Base-by-base conservation (phyloP, 2,329 filamentous ascomycete species). In the Aspergillus ibericus region DNA sequence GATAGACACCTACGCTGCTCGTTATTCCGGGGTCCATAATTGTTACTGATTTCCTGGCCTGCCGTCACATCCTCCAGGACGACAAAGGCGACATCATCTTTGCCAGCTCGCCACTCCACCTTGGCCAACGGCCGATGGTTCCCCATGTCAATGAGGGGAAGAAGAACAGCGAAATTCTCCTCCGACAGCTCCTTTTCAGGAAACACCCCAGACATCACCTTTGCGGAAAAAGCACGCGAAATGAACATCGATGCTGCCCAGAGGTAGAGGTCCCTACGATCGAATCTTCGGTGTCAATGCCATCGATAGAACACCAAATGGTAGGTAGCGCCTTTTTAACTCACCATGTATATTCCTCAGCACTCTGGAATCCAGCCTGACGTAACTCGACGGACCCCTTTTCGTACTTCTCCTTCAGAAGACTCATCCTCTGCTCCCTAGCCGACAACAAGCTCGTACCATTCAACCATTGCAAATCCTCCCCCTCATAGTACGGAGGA, bases 21-120 rank as follows among this genome's bases (percentile, higher is more conserved):
- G 66, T 92, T 92, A 6, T 88, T 90, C 73, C 91, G 90, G n/a
- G 79, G 75, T 29, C 89, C 89, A 68, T 92, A 92, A 71, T 90
- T 91, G 76, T 91, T 90, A 67, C 81, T 87, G 22, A 83, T 74
- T 62, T 83, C 79, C 29, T 84, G 72, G 0, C 86, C 85, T 0
- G 83, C 74, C 4, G 63, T 50, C 64, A 87, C 82, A 7, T 75
- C 68, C 10, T 80, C 73, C 20, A 81, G 71, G 2, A 81, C 77
- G 40, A 77, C 68, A 42, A 81, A 69, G 6, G 68, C 70, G 27
- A 80, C 73, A 59, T 72, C 71, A 55, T 72, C 63, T 7, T 69
- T 66, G 2, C 72, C 75, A 58, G 77, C 76, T 22, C 82, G 78
- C 89, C 89, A 92, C 42, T 79, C 74, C 1, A 87, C 82, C 42